Percentiles rank a stretch among this genome's conserved stretches.
These are phyloP conservation scores for Aechmea fasciata DNA, from an alignment of 176 grass and related monocot genomes.

Conservation along the genomic window DNA sequence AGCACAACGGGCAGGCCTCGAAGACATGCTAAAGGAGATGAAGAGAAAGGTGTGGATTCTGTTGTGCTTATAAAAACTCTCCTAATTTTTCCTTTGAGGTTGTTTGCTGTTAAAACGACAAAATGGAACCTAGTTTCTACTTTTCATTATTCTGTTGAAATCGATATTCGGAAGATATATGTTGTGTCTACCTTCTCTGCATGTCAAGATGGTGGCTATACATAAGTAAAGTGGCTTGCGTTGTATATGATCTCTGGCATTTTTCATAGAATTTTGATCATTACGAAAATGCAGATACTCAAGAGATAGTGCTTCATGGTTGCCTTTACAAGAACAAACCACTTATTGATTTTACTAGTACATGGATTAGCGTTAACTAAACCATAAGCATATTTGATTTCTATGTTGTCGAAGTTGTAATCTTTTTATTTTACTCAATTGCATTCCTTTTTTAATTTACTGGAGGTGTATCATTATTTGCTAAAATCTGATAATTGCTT, in stretches of 20 bases:
- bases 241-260: no score
- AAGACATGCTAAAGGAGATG: constrained; percentile 99
- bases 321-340: no score
- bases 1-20: constrained; percentile 89
- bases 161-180: background rate
- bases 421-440: background rate
- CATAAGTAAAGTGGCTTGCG: background rate
- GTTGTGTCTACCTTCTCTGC: background rate
- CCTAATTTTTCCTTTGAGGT: background rate
- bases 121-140: background rate
- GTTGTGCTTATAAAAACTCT: background rate
- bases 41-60: constrained; percentile 63
- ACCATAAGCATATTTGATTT: background rate
- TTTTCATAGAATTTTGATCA: no score
- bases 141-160: background rate
- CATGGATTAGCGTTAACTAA: background rate
- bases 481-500: no score
- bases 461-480: no score
- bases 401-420: background rate
- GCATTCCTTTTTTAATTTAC: background rate
- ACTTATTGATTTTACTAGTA: background rate
- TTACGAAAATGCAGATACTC: no score
- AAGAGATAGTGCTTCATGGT: no score
- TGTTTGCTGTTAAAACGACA: background rate
- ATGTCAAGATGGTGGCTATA: background rate